Evolutionary conservation across 2,329 filamentous ascomycete species (phyloP), one percentile per base, ranked within the genome.

Genomic region (Stemphylium lycopersici): DNA sequence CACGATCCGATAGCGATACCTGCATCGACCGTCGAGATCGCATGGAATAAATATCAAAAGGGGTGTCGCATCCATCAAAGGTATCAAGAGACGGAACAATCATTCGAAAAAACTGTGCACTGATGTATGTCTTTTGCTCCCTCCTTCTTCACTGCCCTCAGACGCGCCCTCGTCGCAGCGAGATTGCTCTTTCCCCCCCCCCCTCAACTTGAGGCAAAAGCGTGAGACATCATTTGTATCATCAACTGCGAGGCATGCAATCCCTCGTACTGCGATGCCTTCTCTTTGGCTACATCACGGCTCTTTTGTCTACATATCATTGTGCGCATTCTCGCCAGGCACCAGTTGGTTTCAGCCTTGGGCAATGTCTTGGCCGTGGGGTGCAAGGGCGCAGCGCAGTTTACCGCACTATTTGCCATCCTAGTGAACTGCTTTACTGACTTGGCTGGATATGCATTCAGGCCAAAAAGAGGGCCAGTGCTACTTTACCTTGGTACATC

Each of bases 41-140:
- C 24, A 22, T 55, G 50, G 26, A 42, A 32, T 45, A 53, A 48
- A 45, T 44, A 18, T 51, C 49, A 10, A 42, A 47, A 55, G 40
- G 20, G 52, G 58, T 62, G 63, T 71, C 70, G 65, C 66, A 53
- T 62, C 37, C 49, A 51, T 46, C 20, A 43, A 39, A 44, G 43
- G n/a, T 26, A 32, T 50, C 10, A 51, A 57, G 52, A 56, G 57
- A 58, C 48, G 52, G 54, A 50, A 55, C 26, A 41, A 46, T 48
- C 6, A 48, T 54, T 53, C 55, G 60, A 59, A 56, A 52, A 61
- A 40, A 59, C 53, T 48, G 64, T 65, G 68, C 58, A 65, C 64
- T 68, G 65, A 70, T 73, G 70, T 73, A 73, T 59, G 69, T 72
- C 60, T 55, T 55, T 36, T 64, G 66, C 65, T 64, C 58, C 50